A percentile compares a stretch with the other conserved stretches of the same genome.
phyloP scores from a whole-genome alignment of 257 asterid species.

The Solanum stenotomum region DNA sequence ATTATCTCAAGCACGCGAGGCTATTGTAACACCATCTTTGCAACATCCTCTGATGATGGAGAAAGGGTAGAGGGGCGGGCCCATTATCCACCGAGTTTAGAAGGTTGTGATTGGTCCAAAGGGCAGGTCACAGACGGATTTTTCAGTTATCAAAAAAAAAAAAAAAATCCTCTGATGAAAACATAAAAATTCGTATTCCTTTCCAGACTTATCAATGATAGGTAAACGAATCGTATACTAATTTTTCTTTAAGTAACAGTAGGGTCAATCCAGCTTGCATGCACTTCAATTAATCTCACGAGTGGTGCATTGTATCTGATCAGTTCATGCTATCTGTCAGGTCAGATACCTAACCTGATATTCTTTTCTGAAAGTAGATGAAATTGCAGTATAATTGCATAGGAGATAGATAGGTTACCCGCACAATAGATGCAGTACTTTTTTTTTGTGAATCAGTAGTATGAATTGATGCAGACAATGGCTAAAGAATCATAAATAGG shows the following conservation, averaged over 20 bases:
- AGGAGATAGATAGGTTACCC: background rate
- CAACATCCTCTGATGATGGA: background rate
- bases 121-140: too few relatives aligned
- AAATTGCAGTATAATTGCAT: background rate
- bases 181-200: background rate
- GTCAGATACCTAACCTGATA: background rate
- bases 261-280: background rate
- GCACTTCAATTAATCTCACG: background rate
- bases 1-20: background rate
- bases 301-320: background rate
- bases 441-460: background rate
- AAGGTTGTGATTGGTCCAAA: too few relatives aligned
- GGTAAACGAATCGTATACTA: background rate
- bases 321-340: background rate
- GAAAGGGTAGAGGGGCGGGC: too few relatives aligned
- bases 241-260: background rate
- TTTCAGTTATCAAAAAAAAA: too few relatives aligned
- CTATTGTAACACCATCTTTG: background rate
- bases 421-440: background rate
- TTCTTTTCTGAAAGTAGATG: background rate
- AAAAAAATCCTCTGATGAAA: background rate
- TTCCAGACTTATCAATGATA: background rate
- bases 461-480: background rate
- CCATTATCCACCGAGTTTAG: too few relatives aligned
- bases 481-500: background rate